phyloP scores from a whole-genome alignment of 2,329 filamentous ascomycete genomes.

The Fusarium cicatricum region DNA sequence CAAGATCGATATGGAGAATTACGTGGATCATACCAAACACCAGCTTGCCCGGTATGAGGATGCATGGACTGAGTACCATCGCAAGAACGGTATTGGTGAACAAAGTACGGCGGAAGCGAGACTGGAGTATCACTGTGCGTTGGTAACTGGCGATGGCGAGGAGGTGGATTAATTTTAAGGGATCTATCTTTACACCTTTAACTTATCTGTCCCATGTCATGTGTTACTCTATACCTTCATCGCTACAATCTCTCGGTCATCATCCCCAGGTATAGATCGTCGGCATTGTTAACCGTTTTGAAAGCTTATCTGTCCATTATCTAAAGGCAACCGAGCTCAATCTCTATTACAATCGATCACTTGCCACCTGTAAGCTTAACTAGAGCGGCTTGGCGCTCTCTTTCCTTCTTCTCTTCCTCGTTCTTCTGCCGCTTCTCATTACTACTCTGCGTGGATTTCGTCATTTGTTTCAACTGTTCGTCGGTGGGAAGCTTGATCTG shows the following conservation, averaged over 20 bases:
- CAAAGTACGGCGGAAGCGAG: not conserved
- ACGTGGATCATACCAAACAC: not conserved
- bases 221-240: no score
- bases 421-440: not conserved
- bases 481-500: not conserved
- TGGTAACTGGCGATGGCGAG: no score
- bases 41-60: not conserved
- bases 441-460: not conserved
- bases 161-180: no score
- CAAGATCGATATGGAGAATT: not conserved
- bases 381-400: not conserved
- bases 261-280: no score
- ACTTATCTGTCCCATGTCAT: no score
- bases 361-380: not conserved
- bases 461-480: not conserved
- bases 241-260: no score
- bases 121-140: not conserved
- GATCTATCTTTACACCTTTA: no score
- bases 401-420: not conserved
- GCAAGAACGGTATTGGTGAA: not conserved
- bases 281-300: not conserved
- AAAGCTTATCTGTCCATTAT: not conserved
- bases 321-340: not conserved
- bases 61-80: not conserved
- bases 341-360: not conserved